Conservation (phyloP, 1,139 yeast genomes). For the Blastobotrys buckinghamii region DNA sequence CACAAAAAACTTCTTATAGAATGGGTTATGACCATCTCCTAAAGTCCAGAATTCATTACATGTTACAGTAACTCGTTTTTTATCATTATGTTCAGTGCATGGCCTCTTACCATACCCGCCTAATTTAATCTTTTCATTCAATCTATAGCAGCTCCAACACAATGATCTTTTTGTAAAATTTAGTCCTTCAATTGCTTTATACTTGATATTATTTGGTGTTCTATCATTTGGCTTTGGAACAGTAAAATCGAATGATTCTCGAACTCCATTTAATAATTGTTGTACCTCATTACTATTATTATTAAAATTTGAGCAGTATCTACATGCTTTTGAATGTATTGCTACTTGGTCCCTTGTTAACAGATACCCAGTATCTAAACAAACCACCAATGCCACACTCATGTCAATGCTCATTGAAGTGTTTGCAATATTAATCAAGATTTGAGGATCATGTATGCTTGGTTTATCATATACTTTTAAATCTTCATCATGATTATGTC, state of each 20-base stretch:
- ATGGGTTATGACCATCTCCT: slow-evolving; percentile 6
- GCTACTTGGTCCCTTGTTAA: slow-evolving; percentile 1
- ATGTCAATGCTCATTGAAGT: slow-evolving; percentile 2
- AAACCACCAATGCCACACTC: slow-evolving; percentile 3
- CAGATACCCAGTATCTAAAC: slow-evolving; percentile 4
- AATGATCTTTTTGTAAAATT: neutral
- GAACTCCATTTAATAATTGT: neutral
- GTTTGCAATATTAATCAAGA: slow-evolving; percentile 2
- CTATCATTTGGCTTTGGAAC: neutral
- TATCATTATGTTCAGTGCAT: neutral
- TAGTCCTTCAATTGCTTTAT: slow-evolving; percentile 4
- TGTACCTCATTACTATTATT: neutral
- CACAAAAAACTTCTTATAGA: neutral
- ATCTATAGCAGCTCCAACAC: slow-evolving; percentile 1
- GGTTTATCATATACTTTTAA: neutral
- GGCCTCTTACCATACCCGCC: slow-evolving; percentile 2
- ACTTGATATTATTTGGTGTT: neutral
- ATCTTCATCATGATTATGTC: neutral
- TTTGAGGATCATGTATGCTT: neutral
- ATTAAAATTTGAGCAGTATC: neutral
- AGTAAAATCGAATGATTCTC: neutral
- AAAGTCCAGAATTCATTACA: slow-evolving; percentile 8
- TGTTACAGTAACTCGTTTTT: neutral
- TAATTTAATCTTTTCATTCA: neutral
- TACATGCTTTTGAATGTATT: slow-evolving; percentile 4